Base-by-base conservation (phyloP, 805 yeast species). In the Tetrapisispora phaffii region DNA sequence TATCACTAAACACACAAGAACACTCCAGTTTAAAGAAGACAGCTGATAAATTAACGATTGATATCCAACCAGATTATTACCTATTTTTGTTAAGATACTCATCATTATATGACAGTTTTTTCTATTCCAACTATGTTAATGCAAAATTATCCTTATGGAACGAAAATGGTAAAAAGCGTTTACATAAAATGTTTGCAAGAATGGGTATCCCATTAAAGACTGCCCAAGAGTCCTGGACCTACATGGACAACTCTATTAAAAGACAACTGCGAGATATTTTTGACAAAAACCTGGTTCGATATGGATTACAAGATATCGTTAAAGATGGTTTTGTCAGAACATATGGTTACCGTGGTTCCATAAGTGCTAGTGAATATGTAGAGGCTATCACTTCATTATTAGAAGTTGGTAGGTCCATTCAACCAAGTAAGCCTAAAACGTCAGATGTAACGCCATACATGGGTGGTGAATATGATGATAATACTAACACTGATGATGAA, bases 161-260 rank as follows among this genome's bases (percentile, higher is more conserved):
- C 28, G 96, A 86, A 57, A 89, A 84, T 47, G 98, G 99, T 6
- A 76, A 82, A 52, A 87, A 85, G 58, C 76, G 80, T 51, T 68
- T 93, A 42, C 95, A 89, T 59, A 87, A 88, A 55, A 74, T 93
- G 76, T 86, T 93, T 67, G 98, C 98, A 1, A 77, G 84, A 54
- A 93, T 94, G 96, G 98, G 98, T 7, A 82, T 93, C 6, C 82
- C 96, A 0, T 69, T 93, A 40, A 82, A 79, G 6, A 80, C 82
- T n/a, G 93, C 97, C 0, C 83, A 81, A 56, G 96, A 93, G 62
- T 80, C 80, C 45, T 93, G 97, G 97, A 72, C 82, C 22, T 94
- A 90, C 60, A 78, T 90, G 80, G 93, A 87, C 59, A 76, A 85
- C 33, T 73, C 74, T 9, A 70, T 90, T 42, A 94, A 93, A 60